Evolutionary conservation across 2,329 filamentous ascomycete genomes (phyloP).

Genomic region (Reticulascus tulasneorum): DNA sequence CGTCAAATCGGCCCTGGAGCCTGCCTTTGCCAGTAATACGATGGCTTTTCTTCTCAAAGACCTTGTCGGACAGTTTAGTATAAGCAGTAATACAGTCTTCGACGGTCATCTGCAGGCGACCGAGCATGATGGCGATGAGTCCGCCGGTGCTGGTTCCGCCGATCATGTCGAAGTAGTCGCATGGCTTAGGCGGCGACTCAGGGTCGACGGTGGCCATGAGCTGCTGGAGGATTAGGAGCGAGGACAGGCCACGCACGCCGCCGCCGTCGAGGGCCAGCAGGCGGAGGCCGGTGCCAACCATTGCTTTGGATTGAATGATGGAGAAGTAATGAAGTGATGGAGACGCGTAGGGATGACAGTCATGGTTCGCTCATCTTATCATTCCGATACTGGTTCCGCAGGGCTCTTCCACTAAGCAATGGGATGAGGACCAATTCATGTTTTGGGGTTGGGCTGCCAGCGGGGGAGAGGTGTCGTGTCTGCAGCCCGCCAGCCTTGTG

Average conservation of each 20-base stretch:
- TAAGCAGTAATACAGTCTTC: not conserved
- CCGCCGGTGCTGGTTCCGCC: conserved; percentile 25
- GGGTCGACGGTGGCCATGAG: conserved; percentile 21
- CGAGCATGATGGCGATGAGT: conserved; percentile 39
- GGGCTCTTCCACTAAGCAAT: too few relatives aligned
- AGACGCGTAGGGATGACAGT: too few relatives aligned
- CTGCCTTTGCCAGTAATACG: conserved; percentile 15
- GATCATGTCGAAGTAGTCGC: conserved; percentile 27
- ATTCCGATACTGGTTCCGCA: too few relatives aligned
- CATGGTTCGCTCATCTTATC: too few relatives aligned
- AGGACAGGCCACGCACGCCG: conserved; percentile 25
- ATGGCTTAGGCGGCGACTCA: conserved; percentile 16
- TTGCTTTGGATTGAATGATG: too few relatives aligned
- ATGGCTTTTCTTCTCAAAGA: conserved; percentile 17
- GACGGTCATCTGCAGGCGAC: conserved; percentile 16
- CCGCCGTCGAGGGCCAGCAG: too few relatives aligned
- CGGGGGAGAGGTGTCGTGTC: too few relatives aligned
- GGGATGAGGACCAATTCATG: too few relatives aligned
- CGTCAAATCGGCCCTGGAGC: conserved; percentile 16
- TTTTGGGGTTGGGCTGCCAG: too few relatives aligned
- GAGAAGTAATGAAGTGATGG: too few relatives aligned
- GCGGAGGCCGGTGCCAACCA: too few relatives aligned
- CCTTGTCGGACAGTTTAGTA: conserved; percentile 10
- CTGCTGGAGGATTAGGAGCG: conserved; percentile 21
- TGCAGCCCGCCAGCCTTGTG: too few relatives aligned